phyloP scores from a whole-genome alignment of 148 eudicot species.

The Rhododendron ferrugineum region DNA sequence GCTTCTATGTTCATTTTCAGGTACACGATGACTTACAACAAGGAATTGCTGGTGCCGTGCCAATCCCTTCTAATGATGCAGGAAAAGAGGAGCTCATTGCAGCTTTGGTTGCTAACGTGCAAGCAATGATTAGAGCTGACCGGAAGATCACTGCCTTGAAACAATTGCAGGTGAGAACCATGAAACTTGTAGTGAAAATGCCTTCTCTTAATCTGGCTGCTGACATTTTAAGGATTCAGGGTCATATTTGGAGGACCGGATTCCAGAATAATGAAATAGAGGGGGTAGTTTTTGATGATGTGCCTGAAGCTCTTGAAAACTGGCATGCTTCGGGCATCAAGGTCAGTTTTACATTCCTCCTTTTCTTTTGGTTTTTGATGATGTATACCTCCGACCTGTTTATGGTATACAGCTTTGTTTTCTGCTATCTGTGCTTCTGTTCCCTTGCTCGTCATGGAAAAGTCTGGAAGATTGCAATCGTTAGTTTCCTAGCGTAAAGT shows the following conservation, averaged over 20 bases:
- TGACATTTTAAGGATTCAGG: conserved; percentile 38
- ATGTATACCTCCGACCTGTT: neutral
- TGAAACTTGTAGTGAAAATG: neutral
- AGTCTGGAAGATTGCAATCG: neutral
- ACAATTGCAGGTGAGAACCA: conserved; percentile 68
- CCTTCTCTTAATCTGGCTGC: neutral
- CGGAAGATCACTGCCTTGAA: conserved; percentile 89
- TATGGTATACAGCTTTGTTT: neutral
- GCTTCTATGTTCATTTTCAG: conserved; percentile 29
- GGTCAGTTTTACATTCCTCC: conserved; percentile 29
- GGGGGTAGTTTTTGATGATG: conserved; percentile 81
- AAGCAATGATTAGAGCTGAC: conserved; percentile 92
- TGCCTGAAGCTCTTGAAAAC: conserved; percentile 78
- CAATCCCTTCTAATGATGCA: conserved; percentile 55
- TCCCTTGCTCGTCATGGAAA: neutral
- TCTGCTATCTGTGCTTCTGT: neutral
- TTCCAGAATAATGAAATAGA: conserved; percentile 64
- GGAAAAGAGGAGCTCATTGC: conserved; percentile 71
- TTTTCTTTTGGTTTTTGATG: neutral
- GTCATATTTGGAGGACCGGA: conserved; percentile 94
- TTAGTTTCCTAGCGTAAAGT: neutral
- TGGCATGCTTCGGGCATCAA: conserved; percentile 81
- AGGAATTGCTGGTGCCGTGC: conserved; percentile 66
- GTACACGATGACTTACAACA: conserved; percentile 63
- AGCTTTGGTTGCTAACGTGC: conserved; percentile 84